Conservation (phyloP, 1,284 basidiomycete genomes). For the Rhizopogon parksii region DNA sequence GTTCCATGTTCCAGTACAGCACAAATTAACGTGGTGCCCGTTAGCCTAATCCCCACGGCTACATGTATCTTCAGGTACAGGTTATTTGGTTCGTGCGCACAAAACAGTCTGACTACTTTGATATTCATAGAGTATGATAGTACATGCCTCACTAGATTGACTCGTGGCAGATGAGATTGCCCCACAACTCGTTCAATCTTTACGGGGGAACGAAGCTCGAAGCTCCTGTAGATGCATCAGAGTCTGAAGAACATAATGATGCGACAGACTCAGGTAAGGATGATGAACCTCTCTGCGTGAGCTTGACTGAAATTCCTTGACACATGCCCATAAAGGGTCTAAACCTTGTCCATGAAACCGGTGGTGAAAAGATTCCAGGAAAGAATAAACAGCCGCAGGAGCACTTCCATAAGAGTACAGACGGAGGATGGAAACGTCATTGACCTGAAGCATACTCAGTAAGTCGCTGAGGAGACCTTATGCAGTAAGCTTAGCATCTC, state of each 20-base stretch:
- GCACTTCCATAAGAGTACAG: conserved; percentile 12
- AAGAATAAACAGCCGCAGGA: conserved; percentile 2
- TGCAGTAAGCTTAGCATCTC: background rate
- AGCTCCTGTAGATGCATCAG: background rate
- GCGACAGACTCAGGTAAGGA: background rate
- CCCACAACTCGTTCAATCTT: conserved; percentile 1
- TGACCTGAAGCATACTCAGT: background rate
- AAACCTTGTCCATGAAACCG: conserved; percentile 1
- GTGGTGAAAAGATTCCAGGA: conserved; percentile 3
- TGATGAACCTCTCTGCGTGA: conserved; percentile 1
- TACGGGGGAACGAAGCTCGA: conserved; percentile 4
- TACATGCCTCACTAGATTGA: conserved; percentile 1
- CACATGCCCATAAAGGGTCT: conserved; percentile 14
- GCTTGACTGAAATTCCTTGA: conserved; percentile 4
- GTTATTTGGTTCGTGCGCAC: conserved; percentile 10
- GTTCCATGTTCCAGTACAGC: background rate
- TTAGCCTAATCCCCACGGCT: conserved; percentile 1
- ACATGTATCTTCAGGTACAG: conserved; percentile 10
- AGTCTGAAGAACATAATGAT: background rate
- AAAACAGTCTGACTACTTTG: background rate
- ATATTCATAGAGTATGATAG: too few species aligned
- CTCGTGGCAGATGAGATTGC: conserved; percentile 7
- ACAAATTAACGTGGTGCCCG: background rate
- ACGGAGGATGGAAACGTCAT: conserved; percentile 4
- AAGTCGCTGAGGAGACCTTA: conserved; percentile 4